These are phyloP conservation scores for Ophiostoma sp. DNA, from an alignment of 2,329 filamentous ascomycete species.

Conservation along the genomic window DNA sequence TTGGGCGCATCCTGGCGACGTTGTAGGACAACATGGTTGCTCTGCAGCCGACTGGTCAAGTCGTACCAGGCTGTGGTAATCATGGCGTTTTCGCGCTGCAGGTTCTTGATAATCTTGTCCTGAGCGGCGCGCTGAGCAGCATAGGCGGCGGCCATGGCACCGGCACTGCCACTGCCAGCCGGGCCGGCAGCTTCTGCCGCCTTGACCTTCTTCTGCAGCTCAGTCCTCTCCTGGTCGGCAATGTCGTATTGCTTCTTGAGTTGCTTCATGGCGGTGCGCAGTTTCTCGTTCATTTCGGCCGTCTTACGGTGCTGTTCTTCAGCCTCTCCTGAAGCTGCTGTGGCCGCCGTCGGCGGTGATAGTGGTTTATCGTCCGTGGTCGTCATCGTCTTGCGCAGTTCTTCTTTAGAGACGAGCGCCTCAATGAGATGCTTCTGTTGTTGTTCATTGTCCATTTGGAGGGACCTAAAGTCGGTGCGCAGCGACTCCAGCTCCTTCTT, in stretches of 20 bases:
- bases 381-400: constrained; percentile 56
- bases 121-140: constrained; percentile 45
- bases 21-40: constrained; percentile 78
- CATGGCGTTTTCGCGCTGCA: constrained; percentile 75
- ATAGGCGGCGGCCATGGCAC: constrained; percentile 18
- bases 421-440: constrained; percentile 62
- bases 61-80: constrained; percentile 88
- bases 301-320: constrained; percentile 44
- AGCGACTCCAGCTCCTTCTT: constrained; percentile 58
- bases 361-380: neutral
- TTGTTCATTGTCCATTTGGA: constrained; percentile 55
- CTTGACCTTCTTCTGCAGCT: constrained; percentile 57
- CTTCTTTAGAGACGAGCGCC: constrained; percentile 61
- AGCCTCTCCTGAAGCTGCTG: constrained; percentile 32
- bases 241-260: constrained; percentile 63
- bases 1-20: constrained; percentile 71
- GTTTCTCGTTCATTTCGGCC: constrained; percentile 58
- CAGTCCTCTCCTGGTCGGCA: constrained; percentile 56
- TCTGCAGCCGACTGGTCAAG: constrained; percentile 73
- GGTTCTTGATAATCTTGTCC: constrained; percentile 62
- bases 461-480: constrained; percentile 51
- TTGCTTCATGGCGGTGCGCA: constrained; percentile 55
- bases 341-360: neutral
- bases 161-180: constrained; percentile 51
- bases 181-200: constrained; percentile 50